These are phyloP conservation scores for Plectosphaerella plurivora DNA, from an alignment of 2,329 filamentous ascomycete species.

Conservation along the genomic window DNA sequence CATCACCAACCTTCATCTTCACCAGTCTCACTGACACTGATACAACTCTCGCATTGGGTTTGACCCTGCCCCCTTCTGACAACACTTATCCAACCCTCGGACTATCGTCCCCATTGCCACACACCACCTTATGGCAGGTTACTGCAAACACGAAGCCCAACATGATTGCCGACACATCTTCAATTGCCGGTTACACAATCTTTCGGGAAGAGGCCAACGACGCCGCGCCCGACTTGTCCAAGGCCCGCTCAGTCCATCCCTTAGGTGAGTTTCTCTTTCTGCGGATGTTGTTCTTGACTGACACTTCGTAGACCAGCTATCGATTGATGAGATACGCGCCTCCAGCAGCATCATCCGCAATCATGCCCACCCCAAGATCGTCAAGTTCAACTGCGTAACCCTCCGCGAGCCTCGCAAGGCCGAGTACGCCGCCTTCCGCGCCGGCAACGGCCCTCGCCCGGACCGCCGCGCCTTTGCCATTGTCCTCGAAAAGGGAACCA, in stretches of 20 bases:
- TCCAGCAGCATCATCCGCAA: constrained; percentile 45
- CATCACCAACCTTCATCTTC: too few species aligned
- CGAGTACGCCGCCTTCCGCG: constrained; percentile 53
- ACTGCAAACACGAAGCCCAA: constrained; percentile 17
- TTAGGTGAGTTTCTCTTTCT: constrained; percentile 21
- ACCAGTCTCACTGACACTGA: too few species aligned
- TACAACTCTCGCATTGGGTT: too few species aligned
- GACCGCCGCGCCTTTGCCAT: constrained; percentile 47
- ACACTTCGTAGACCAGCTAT: constrained; percentile 42
- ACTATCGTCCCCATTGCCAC: too few species aligned
- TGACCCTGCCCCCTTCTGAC: too few species aligned
- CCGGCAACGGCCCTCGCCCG: constrained; percentile 41
- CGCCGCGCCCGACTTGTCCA: constrained; percentile 26
- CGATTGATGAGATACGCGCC: constrained; percentile 46
- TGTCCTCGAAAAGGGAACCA: constrained; percentile 33
- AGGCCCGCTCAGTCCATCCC: constrained; percentile 27
- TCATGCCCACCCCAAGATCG: constrained; percentile 23
- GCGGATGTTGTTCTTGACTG: background rate
- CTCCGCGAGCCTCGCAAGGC: constrained; percentile 61
- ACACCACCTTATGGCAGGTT: constrained; percentile 4
- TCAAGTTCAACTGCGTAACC: constrained; percentile 59
- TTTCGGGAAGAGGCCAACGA: constrained; percentile 36
- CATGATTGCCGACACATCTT: constrained; percentile 37
- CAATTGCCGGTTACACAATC: constrained; percentile 40
- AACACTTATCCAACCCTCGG: too few species aligned